Evolutionary conservation across 768 basidiomycete species (phyloP), one percentile per base, ranked within the genome.

Genomic region (Grammothele lineata): DNA sequence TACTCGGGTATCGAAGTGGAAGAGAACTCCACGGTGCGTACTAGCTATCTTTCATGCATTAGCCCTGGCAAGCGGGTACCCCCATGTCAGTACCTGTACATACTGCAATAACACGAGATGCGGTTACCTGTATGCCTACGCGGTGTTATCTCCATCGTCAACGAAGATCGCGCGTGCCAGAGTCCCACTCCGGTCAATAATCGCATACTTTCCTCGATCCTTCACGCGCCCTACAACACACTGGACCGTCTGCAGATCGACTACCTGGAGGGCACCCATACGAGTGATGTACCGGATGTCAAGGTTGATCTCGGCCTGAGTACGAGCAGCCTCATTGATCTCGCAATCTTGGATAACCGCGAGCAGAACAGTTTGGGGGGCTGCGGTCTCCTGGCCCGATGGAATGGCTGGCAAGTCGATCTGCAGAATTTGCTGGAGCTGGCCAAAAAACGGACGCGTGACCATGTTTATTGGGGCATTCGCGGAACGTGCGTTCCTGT

Each of bases 381-480:
- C 18, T 4, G 36, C 35, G 17, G 19, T 15, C 5, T 17, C 10
- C 5, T 3, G 14, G 17, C 30, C 33, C 1, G 36, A 26, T 1
- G 26, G 17, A 19, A 10, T n/a, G 7, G 37, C n/a, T 3, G 33
- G 19, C 22, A 43, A n/a, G 11, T n/a, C 46, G n/a, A 71, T 26
- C 19, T 61, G 48, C 26, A 66, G 50, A 14, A 72, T 59, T 30
- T 58, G 41, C 38, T 61, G 47, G 2, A 72, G 62, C 48, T 66
- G 65, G 2, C 70, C 69, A 52, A 56, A 72, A 50, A 62, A 68
- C 11, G 59, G 53, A 12, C 35, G 23, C 10, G 26, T 12, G 24
- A 48, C 46, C n/a, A 43, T 40, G 11, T 26, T 38, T 2, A 33
- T 17, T 1, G 38, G 35, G 7, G 38, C 36, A 3, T 51, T 44